Evolutionary conservation across 805 yeast genomes (phyloP), one percentile per base, ranked within the genome.

Genomic region (Starmerella etchellsii): DNA sequence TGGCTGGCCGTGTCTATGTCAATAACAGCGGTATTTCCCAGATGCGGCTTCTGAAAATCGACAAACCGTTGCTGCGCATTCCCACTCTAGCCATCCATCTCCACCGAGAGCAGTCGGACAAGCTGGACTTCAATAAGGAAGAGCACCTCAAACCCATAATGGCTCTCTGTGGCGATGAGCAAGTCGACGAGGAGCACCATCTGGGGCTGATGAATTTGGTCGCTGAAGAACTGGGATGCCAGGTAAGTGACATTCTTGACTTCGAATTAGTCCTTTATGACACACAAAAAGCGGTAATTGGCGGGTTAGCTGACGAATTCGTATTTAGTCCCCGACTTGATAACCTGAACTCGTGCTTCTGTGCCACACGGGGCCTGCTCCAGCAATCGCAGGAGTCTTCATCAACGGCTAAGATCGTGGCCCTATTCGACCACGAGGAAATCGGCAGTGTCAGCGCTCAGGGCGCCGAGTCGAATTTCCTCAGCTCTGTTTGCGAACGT

Each of bases 51-150:
- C 73, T 91, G 43, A 82, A 84, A 61, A 70, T 91, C 47, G 74
- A 80, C 48, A 79, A 73, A 58, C 96, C 98, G 2, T 49, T 88
- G 40, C 67, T 91, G 54, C 75, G 95, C 54, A 88, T 88, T 40
- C 97, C 98, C 35, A 84, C 96, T 1, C 68, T 88, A 57, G 97
- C 97, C 14, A 87, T 88, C 47, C 98, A 88, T 62, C 67, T 88
- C 51, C 78, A 82, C 54, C 71, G 94, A 51, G 81, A 74, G 25
- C 78, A 78, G 57, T 65, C 65, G 40, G 37, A 43, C 26, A 82
- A 81, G 60, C 82, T 87, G 53, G 94, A 83, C 56, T 82, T 84
- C 63, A 84, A 91, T 64, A 80, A 76, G 54, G 97, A 88, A 63
- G 70, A 84, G 2, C 87, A 88, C 45, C 65, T 88, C 54, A 66